Base-by-base conservation (phyloP, 2,329 filamentous ascomycete species). In the Neophaeococcomyces mojaviensis region DNA sequence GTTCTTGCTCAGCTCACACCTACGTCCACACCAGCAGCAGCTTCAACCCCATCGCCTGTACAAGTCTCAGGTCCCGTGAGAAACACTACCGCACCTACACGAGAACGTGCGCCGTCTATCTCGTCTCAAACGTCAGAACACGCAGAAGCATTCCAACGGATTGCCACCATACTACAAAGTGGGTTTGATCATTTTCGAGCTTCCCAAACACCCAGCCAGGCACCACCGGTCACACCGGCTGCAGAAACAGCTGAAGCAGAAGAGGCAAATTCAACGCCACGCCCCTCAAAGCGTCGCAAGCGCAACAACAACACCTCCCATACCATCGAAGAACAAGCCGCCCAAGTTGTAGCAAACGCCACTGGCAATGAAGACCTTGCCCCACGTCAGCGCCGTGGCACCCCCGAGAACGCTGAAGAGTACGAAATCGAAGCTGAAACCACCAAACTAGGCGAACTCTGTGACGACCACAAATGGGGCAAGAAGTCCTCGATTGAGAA, bases 401-500 rank as follows among this genome's bases (percentile, higher is more conserved):
- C 50, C 1, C 72, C 72, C 2, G 71, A 74, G 49, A 66, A 67
- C 47, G 67, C 70, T 1, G 72, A 74, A 49, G 54, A 57, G 10
- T 58, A 69, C 6, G 62, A 74, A 61, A 80, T 82, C 40, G 68
- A 76, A 42, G 69, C 76, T 0, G 66, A 70, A 10, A 64, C 67
- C 16, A 66, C 76, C 2, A 77, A 71, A 43, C 82, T 83, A 78
- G 71, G 68, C 26, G 73, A 78, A 37, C 61, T 82, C 2, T 76
- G 71, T 53, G 71, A 68, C 42, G 74, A 77, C 52, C 61, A 69
- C 30, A 64, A 68, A n/a, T 69, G 68, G 1, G 79, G 79, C 37
- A 76, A 71, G 52, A 70, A 72, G 32, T 82, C 79, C 0, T 50
- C 69, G 72, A 48, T 69, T 72, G 79, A 81, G 54, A 72, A 68